Conservation (phyloP, 106 monocot genomes). For the Acorus gramineus region DNA sequence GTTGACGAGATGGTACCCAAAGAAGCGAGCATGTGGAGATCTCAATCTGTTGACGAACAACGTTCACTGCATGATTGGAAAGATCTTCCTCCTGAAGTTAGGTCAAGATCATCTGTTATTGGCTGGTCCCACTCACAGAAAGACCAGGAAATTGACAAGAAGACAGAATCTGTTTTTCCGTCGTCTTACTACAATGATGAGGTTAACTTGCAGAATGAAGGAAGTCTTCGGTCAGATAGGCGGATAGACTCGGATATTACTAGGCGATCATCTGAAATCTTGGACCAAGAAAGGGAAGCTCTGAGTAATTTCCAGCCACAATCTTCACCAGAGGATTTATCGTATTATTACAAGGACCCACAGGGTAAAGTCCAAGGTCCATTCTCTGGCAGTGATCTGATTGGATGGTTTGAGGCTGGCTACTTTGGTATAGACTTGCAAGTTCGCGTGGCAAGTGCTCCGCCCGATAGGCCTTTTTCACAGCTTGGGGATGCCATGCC, state of each 20-base stretch:
- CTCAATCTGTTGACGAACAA: conserved; percentile 24
- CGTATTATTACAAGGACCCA: conserved; percentile 79
- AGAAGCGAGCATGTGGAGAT: conserved; percentile 33
- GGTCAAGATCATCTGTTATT: conserved; percentile 15
- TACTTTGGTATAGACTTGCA: conserved; percentile 96
- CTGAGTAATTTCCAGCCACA: conserved; percentile 26
- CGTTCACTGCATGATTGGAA: conserved; percentile 20
- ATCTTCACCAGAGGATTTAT: conserved; percentile 62
- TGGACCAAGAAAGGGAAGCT: conserved; percentile 21
- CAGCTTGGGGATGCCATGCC: conserved; percentile 97
- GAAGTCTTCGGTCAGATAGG: conserved; percentile 16
- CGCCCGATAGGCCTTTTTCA: conserved; percentile 57
- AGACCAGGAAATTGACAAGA: conserved; percentile 21
- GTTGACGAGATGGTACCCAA: conserved; percentile 10
- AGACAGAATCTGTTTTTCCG: conserved; percentile 4
- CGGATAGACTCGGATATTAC: conserved; percentile 13
- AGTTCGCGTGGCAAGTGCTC: conserved; percentile 56
- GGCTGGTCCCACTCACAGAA: conserved; percentile 16
- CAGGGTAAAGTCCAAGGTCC: conserved; percentile 97
- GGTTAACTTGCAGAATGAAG: conserved; percentile 14
- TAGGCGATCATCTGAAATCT: conserved; percentile 23
- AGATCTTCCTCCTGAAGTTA: conserved; percentile 19
- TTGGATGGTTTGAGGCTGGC: conserved; percentile 93
- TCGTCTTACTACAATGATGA: conserved; percentile 25
- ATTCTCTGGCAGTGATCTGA: conserved; percentile 80